Conservation (phyloP, 495 filamentous ascomycete genomes). For the Penicillium crystallinum region DNA sequence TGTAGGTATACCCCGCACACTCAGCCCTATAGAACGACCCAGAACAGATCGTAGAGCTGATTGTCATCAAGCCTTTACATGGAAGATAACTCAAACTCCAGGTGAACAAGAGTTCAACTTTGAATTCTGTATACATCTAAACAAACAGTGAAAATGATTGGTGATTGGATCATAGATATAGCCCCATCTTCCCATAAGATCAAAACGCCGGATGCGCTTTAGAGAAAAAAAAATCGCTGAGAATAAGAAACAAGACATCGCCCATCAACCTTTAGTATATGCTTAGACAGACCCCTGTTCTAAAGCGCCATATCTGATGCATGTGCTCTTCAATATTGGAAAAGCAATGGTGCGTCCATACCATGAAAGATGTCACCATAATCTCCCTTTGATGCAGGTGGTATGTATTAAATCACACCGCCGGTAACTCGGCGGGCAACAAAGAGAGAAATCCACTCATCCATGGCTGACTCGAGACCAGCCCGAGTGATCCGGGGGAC, state of each 20-base stretch:
- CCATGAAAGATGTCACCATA: background rate
- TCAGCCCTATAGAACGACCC: background rate
- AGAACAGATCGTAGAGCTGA: background rate
- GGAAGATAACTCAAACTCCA: no score
- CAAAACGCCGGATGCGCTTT: constrained; percentile 22
- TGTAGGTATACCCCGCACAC: background rate
- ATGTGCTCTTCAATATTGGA: constrained; percentile 8
- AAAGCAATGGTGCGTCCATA: background rate
- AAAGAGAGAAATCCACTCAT: background rate
- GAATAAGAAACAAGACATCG: constrained; percentile 21
- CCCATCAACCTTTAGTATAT: constrained; percentile 11
- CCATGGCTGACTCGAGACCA: constrained; percentile 16
- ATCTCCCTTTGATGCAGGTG: constrained; percentile 3
- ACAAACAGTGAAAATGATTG: constrained; percentile 4
- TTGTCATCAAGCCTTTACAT: no score
- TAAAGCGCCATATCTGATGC: constrained; percentile 14
- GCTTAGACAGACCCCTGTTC: constrained; percentile 16
- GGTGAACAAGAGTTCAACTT: background rate
- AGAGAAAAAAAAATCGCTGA: constrained; percentile 15
- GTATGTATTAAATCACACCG: constrained; percentile 6
- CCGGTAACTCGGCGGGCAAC: background rate
- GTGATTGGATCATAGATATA: constrained; percentile 14
- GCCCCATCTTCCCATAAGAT: constrained; percentile 10
- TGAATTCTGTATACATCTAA: background rate
- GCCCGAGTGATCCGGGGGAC: constrained; percentile 12